These are phyloP conservation scores for Glarea lozoyensis DNA, from an alignment of 495 filamentous ascomycete species.

Conservation along the genomic window DNA sequence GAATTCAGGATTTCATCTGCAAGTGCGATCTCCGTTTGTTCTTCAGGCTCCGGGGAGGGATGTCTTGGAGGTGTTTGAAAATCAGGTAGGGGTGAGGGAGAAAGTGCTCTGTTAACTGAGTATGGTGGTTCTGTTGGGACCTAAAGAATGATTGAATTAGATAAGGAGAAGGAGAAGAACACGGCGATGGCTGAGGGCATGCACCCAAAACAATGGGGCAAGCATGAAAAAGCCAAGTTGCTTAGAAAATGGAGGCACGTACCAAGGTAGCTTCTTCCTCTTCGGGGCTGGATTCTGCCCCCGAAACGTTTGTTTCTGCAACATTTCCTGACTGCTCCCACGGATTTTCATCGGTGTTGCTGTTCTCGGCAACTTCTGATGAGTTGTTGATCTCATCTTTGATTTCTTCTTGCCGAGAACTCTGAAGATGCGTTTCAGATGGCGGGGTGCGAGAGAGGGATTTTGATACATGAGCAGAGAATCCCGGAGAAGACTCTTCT, in stretches of 20 bases:
- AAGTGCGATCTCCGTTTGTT: conserved; percentile 36
- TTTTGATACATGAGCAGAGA: conserved; percentile 6
- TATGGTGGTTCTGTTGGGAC: not conserved
- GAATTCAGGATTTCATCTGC: conserved; percentile 49
- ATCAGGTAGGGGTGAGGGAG: conserved; percentile 2
- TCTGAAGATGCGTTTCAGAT: conserved; percentile 1
- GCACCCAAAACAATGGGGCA: too few relatives aligned
- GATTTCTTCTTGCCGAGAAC: not conserved
- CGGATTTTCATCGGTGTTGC: too few relatives aligned
- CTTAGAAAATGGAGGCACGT: too few relatives aligned
- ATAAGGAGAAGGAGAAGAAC: too few relatives aligned
- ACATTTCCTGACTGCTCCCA: too few relatives aligned
- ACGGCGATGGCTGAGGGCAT: too few relatives aligned
- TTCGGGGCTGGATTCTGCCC: too few relatives aligned
- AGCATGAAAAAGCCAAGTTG: too few relatives aligned
- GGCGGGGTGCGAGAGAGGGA: conserved; percentile 12
- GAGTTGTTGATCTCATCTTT: not conserved
- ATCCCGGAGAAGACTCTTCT: conserved; percentile 8
- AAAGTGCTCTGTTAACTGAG: conserved; percentile 1
- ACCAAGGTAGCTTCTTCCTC: too few relatives aligned
- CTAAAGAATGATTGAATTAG: not conserved
- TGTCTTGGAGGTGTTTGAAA: not conserved
- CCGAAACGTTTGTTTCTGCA: too few relatives aligned
- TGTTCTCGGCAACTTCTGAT: not conserved
- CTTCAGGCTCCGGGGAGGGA: not conserved